A percentile compares a stretch with the other conserved stretches of the same genome.
Conservation (phyloP, 345 rosid genomes). For the Heritiera fomes region DNA sequence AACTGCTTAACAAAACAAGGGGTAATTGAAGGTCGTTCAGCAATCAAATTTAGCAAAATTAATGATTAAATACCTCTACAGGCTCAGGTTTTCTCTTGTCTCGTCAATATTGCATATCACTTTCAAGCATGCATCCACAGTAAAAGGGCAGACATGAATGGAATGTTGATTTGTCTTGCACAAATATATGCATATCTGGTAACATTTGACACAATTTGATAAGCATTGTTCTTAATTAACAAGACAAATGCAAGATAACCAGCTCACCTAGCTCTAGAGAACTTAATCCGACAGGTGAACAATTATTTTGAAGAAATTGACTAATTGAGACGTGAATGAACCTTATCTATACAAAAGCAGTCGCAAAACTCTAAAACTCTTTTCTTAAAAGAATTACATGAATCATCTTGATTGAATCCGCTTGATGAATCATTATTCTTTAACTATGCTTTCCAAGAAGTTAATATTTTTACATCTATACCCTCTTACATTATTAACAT, state of each 20-base stretch:
- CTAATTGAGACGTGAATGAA: not conserved
- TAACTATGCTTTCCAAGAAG: not conserved
- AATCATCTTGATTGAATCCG: no score
- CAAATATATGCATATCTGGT: not conserved
- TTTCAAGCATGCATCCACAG: not conserved
- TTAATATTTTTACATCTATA: not conserved
- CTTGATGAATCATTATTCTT: not conserved
- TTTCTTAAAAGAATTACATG: no score
- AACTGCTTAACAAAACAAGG: not conserved
- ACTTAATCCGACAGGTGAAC: not conserved
- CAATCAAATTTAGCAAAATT: constrained; percentile 15
- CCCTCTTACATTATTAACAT: not conserved
- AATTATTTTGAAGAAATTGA: not conserved
- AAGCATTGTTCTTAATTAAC: not conserved
- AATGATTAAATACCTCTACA: not conserved
- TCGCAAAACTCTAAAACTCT: no score
- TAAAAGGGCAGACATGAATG: constrained; percentile 11
- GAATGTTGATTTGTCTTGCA: not conserved
- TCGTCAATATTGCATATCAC: not conserved
- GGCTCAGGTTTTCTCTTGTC: not conserved
- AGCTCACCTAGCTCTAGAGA: not conserved
- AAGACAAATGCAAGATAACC: no score
- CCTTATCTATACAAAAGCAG: not conserved
- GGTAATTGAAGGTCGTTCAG: constrained; percentile 1
- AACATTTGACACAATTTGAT: not conserved